Conservation (phyloP, 2,329 filamentous ascomycete species). For the Exophiala bonariae region DNA sequence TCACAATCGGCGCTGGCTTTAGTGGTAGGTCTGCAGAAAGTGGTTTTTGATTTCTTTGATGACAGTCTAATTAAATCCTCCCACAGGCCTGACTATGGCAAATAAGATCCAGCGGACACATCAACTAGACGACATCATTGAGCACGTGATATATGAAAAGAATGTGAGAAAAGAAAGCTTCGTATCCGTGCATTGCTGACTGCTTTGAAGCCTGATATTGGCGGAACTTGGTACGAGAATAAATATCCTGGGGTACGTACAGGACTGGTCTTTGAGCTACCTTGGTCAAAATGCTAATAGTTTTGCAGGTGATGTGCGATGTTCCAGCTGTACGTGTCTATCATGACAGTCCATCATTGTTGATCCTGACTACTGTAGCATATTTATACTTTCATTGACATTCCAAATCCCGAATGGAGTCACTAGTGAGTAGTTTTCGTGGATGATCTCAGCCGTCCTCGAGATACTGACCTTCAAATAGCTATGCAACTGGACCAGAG, state of each 20-base stretch:
- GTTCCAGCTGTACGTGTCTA: constrained; percentile 16
- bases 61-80: background rate
- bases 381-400: constrained; percentile 16
- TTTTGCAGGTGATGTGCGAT: constrained; percentile 21
- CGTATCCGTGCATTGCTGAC: background rate
- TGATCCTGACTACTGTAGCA: constrained; percentile 1
- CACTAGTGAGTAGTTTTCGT: constrained; percentile 24
- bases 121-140: constrained; percentile 15
- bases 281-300: background rate
- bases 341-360: background rate
- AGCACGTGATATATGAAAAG: constrained; percentile 29
- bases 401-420: constrained; percentile 43
- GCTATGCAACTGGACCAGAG: constrained; percentile 42
- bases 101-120: constrained; percentile 26
- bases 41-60: too few relatives aligned
- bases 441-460: background rate
- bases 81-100: constrained; percentile 25
- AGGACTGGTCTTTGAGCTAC: background rate
- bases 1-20: constrained; percentile 28
- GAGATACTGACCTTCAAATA: too few relatives aligned
- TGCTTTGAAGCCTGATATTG: constrained; percentile 26
- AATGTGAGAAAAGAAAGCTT: constrained; percentile 5
- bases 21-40: constrained; percentile 3
- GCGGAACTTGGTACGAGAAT: constrained; percentile 26
- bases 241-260: constrained; percentile 28